Conservation (phyloP, 2,329 filamentous ascomycete genomes). For the Cercospora beticola region DNA sequence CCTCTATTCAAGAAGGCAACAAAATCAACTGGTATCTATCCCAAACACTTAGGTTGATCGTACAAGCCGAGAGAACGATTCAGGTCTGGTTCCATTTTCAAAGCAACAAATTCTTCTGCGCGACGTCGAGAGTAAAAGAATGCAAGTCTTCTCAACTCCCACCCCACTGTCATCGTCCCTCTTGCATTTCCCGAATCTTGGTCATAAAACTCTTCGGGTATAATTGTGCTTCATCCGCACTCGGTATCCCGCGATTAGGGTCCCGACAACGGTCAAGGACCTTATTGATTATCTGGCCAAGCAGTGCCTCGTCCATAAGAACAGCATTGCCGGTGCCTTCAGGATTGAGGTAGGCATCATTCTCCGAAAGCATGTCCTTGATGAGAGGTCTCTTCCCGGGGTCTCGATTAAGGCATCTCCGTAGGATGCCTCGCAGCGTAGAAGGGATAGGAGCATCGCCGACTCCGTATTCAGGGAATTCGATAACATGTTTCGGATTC, state of each 20-base stretch:
- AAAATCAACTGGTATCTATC: neutral
- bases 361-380: conserved; percentile 55
- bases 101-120: neutral
- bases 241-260: conserved; percentile 52
- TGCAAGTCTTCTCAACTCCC: neutral
- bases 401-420: conserved; percentile 60
- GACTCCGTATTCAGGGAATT: conserved; percentile 68
- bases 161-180: conserved; percentile 26
- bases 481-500: conserved; percentile 71
- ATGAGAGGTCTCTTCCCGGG: conserved; percentile 58
- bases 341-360: conserved; percentile 59
- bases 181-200: conserved; percentile 48
- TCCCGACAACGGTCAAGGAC: conserved; percentile 61
- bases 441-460: conserved; percentile 60
- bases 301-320: conserved; percentile 57
- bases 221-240: conserved; percentile 53
- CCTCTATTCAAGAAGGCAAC: neutral
- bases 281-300: conserved; percentile 59
- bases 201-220: conserved; percentile 51
- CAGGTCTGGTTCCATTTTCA: neutral
- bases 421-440: conserved; percentile 56
- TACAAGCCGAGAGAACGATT: neutral
- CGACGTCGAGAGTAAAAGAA: conserved; percentile 4
- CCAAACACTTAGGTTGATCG: neutral
- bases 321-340: conserved; percentile 51